phyloP scores from a whole-genome alignment of 2,329 filamentous ascomycete genomes.

The Aspergillus proliferans region DNA sequence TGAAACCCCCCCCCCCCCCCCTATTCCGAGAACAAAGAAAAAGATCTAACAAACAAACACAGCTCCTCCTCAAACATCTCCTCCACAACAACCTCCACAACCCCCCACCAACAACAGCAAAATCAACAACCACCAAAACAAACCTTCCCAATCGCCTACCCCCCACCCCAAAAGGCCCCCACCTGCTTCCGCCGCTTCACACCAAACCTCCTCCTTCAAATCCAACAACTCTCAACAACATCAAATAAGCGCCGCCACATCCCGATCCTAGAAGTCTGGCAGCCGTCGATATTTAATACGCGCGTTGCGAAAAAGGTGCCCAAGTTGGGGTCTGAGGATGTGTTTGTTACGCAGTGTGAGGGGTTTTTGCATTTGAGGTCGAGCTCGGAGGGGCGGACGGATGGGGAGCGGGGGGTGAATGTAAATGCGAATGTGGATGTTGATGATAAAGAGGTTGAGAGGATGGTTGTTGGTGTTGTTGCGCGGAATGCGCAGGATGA shows the following conservation, averaged over 20 bases:
- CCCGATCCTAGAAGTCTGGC: slow-evolving; percentile 27
- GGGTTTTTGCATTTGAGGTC: slow-evolving; percentile 10
- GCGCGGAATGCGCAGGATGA: not conserved
- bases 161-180: slow-evolving; percentile 21
- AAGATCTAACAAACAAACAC: not conserved
- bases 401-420: not conserved
- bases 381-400: too few relatives aligned
- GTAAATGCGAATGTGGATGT: not conserved
- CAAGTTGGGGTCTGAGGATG: slow-evolving; percentile 20
- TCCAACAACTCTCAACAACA: slow-evolving; percentile 22
- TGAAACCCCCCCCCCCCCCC: too few relatives aligned
- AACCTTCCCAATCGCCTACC: slow-evolving; percentile 23
- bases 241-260: slow-evolving; percentile 13
- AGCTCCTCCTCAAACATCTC: not conserved
- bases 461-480: slow-evolving; percentile 2
- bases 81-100: not conserved
- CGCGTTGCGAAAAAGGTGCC: slow-evolving; percentile 12
- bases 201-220: slow-evolving; percentile 25
- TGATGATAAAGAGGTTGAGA: not conserved
- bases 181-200: slow-evolving; percentile 18
- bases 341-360: slow-evolving; percentile 25
- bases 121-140: slow-evolving; percentile 16
- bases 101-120: not conserved
- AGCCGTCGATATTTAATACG: slow-evolving; percentile 20
- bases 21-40: not conserved